Conservation (phyloP, 306 rosid species). For the Malus fusca region DNA sequence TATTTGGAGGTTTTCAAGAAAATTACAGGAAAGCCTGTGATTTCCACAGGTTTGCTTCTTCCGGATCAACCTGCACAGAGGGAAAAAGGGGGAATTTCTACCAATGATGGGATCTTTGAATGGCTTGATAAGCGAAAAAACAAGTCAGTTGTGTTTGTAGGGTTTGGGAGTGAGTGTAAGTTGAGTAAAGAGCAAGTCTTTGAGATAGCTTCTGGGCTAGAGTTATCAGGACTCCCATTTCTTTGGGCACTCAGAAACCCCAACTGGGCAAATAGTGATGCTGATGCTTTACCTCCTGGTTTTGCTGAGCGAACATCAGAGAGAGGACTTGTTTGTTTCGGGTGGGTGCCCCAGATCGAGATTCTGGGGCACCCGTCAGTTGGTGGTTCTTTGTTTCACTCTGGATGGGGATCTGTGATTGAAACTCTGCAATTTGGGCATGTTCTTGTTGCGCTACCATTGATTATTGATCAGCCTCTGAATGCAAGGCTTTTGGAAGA, state of each 20-base stretch:
- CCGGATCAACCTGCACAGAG: slow-evolving; percentile 9
- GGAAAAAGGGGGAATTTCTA: neutral
- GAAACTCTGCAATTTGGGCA: slow-evolving; percentile 37
- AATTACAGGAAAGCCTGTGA: slow-evolving; percentile 20
- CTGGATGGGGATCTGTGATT: slow-evolving; percentile 38
- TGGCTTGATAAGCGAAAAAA: slow-evolving; percentile 37
- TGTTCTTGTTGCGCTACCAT: slow-evolving; percentile 29
- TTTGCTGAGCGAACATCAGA: slow-evolving; percentile 18
- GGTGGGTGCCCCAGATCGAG: slow-evolving; percentile 37
- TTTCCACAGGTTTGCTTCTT: slow-evolving; percentile 37
- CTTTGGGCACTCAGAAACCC: slow-evolving; percentile 36
- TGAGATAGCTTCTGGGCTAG: slow-evolving; percentile 41
- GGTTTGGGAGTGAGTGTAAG: slow-evolving; percentile 42
- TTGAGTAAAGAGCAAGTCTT: slow-evolving; percentile 26
- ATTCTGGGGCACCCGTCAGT: slow-evolving; percentile 31
- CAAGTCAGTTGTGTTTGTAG: slow-evolving; percentile 32
- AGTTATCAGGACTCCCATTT: slow-evolving; percentile 33
- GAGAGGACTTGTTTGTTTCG: slow-evolving; percentile 19
- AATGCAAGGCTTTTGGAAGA: slow-evolving; percentile 36
- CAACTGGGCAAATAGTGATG: slow-evolving; percentile 16
- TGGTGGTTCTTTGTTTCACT: slow-evolving; percentile 42
- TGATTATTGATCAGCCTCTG: slow-evolving; percentile 31
- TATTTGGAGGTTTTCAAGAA: slow-evolving; percentile 19
- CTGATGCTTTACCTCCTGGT: slow-evolving; percentile 17
- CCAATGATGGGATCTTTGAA: slow-evolving; percentile 10